Base-by-base conservation (phyloP, 352 stramenopile species). In the Pythium dissimile region DNA sequence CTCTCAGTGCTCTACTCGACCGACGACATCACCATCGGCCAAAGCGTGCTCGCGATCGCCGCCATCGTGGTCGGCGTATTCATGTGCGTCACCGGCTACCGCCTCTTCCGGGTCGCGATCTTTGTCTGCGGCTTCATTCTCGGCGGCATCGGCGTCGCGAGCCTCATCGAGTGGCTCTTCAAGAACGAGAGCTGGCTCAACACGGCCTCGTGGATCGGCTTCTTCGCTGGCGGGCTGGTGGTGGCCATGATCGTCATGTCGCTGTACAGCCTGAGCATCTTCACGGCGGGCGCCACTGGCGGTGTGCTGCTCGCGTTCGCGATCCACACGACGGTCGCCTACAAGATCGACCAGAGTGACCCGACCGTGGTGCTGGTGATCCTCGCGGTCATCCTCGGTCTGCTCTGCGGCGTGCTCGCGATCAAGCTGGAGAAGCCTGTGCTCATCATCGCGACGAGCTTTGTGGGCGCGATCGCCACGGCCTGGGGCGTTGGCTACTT, bases 401-500 rank as follows among this genome's bases (percentile, higher is more conserved):
- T 89, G 13, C 21, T 82, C 1, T 68, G 68, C 13, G 82, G 75
- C 12, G 52, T 60, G 3, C 31, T 83, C 2, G 66, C 77, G 7
- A 44, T 86, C 24, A 81, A 72, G 66, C 59, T 89, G 23, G 74
- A 92, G 56, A 83, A 79, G 23, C 78, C 80, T 0, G 63, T 74
- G 27, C 60, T 87, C 2, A 59, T 89, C 6, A 63, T 69, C 11
- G 58, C 68, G 23, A 85, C 77, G 16, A 81, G 73, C 45, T 61
- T 88, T 18, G 57, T 76, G 0, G 80, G 80, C 11, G 69, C 71
- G 0, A 71, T 68, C 20, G 57, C 79, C 18, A 18, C 72, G 2
- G 69, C 84, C 11, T 86, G 72, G 73, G 80, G 80, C 18, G 64
- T 86, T 39, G 80, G 80, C 43, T 85, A 83, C 64, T 88, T 86